phyloP scores from a whole-genome alignment of 2,329 filamentous ascomycete genomes.

The Colletotrichum sp. region DNA sequence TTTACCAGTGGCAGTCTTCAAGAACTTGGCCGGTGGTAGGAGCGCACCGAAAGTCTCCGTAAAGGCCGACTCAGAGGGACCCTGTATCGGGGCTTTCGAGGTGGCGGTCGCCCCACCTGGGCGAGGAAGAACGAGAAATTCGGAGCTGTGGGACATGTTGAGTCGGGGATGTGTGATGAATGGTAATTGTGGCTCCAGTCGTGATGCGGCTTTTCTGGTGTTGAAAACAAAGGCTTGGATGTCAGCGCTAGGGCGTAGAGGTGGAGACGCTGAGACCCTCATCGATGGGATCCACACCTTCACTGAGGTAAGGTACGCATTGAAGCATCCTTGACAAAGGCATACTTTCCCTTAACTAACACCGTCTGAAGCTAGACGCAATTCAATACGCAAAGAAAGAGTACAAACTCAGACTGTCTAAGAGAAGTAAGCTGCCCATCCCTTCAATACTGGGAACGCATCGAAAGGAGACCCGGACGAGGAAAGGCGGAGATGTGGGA shows the following conservation, averaged over 20 bases:
- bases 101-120: neutral
- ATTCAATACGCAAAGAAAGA: neutral
- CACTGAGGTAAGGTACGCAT: neutral
- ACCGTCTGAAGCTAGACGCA: accelerated
- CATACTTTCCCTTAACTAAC: neutral
- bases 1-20: constrained; percentile 35
- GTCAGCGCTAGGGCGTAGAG: neutral
- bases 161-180: neutral
- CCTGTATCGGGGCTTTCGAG: constrained; percentile 30
- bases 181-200: neutral
- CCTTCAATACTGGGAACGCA: neutral
- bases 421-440: neutral
- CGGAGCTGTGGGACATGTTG: neutral
- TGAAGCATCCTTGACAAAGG: neutral
- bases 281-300: neutral
- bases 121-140: neutral
- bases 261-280: neutral
- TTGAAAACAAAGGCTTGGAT: neutral
- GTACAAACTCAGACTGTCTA: neutral
- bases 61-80: constrained; percentile 40
- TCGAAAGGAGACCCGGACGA: neutral
- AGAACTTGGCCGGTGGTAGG: constrained; percentile 40
- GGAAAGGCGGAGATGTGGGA: neutral
- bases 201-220: neutral
- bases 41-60: constrained; percentile 39